These are phyloP conservation scores for Trichomonascus vanleenenianus DNA, from an alignment of 805 yeast species.

Conservation along the genomic window DNA sequence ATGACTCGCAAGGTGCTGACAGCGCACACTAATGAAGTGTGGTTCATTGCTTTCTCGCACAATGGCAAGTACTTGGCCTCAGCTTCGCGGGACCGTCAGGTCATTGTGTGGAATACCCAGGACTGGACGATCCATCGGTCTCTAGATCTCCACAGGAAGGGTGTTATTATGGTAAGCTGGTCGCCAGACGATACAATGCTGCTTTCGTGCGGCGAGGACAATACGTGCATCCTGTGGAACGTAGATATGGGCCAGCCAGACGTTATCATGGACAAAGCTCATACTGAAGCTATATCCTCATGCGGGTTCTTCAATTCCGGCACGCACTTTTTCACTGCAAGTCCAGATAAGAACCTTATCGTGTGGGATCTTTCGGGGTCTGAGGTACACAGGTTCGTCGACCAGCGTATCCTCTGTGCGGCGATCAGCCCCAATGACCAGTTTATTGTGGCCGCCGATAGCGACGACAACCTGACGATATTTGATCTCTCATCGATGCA, in stretches of 20 bases:
- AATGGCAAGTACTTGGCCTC: constrained; percentile 71
- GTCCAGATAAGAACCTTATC: constrained; percentile 62
- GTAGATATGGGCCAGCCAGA: constrained; percentile 33
- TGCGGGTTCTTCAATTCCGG: constrained; percentile 65
- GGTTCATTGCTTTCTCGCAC: constrained; percentile 76
- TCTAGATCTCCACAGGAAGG: constrained; percentile 24
- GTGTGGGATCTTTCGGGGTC: constrained; percentile 34
- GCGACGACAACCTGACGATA: constrained; percentile 52
- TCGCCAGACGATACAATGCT: constrained; percentile 61
- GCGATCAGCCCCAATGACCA: constrained; percentile 59
- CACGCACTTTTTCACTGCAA: constrained; percentile 56
- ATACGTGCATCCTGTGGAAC: constrained; percentile 63
- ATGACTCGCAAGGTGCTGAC: constrained; percentile 38
- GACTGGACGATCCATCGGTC: constrained; percentile 29
- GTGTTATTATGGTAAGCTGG: constrained; percentile 58
- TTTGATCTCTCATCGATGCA: constrained; percentile 41
- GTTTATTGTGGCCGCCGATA: constrained; percentile 54
- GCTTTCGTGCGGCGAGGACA: constrained; percentile 67
- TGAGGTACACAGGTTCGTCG: constrained; percentile 26
- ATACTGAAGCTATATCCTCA: constrained; percentile 33
- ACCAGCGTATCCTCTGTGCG: constrained; percentile 54
- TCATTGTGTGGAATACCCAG: constrained; percentile 57
- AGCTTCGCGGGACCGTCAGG: constrained; percentile 59
- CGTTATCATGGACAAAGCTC: constrained; percentile 16
- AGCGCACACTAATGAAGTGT: constrained; percentile 65